Conservation (phyloP, 305 asterid genomes). For the Coffea humblotiana region DNA sequence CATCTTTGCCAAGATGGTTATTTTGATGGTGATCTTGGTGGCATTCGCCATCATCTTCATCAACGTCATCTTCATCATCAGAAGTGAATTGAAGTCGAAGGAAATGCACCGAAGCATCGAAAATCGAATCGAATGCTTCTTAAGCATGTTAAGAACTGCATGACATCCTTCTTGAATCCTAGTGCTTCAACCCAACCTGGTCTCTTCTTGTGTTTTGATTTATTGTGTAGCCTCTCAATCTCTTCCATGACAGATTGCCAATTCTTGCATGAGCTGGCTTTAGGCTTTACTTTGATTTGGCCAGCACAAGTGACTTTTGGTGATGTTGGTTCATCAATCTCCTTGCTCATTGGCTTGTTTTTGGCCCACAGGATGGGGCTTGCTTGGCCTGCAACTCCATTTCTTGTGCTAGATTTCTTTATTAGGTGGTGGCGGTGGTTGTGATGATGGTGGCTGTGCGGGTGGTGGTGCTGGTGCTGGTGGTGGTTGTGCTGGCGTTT, state of each 20-base stretch:
- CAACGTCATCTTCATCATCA: constrained; percentile 53
- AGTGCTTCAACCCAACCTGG: constrained; percentile 55
- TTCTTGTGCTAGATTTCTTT: constrained; percentile 34
- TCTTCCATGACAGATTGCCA: constrained; percentile 97
- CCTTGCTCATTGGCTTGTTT: constrained; percentile 37
- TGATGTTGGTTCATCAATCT: constrained; percentile 69
- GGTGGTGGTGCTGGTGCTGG: constrained; percentile 1
- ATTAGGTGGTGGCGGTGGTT: constrained; percentile 29
- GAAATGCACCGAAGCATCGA: constrained; percentile 76
- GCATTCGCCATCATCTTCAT: constrained; percentile 21
- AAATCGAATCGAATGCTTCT: constrained; percentile 71
- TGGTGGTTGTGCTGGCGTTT: constrained; percentile 38
- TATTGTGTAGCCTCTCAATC: constrained; percentile 74
- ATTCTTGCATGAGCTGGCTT: constrained; percentile 58
- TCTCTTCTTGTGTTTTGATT: constrained; percentile 44
- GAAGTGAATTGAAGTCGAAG: constrained; percentile 50
- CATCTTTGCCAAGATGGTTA: background rate
- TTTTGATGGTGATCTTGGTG: constrained; percentile 28
- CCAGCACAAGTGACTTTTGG: constrained; percentile 95
- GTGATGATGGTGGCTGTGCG: background rate
- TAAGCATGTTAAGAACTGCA: constrained; percentile 77
- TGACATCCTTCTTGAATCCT: constrained; percentile 70
- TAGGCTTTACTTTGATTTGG: constrained; percentile 64
- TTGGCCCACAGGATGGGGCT: constrained; percentile 61
- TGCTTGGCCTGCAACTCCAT: constrained; percentile 28